A percentile compares a stretch with the other conserved stretches of the same genome.
Conservation (phyloP, 1,139 yeast species). For the Meyerozyma athensensis region DNA sequence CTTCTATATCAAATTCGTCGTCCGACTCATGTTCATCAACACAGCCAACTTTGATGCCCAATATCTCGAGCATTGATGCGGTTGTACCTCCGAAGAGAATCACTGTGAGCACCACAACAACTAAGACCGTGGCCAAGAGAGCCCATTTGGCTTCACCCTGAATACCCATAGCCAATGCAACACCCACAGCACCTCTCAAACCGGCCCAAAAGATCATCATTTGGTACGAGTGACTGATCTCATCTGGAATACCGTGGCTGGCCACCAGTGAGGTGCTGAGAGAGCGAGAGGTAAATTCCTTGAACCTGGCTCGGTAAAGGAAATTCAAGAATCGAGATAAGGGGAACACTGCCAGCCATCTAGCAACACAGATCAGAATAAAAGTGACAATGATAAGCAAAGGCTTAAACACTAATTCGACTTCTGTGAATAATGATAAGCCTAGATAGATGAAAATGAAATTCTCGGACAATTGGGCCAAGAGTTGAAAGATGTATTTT, state of each 20-base stretch:
- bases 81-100: slow-evolving; percentile 98
- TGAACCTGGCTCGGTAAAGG: slow-evolving; percentile 56
- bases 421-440: slow-evolving; percentile 90
- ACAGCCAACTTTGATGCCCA: slow-evolving; percentile 90
- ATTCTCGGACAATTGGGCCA: slow-evolving; percentile 94
- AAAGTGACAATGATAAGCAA: slow-evolving; percentile 85
- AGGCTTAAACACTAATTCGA: slow-evolving; percentile 91
- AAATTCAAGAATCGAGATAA: slow-evolving; percentile 80
- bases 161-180: slow-evolving; percentile 94
- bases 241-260: slow-evolving; percentile 60
- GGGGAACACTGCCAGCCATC: slow-evolving; percentile 98
- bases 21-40: slow-evolving; percentile 77
- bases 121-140: slow-evolving; percentile 86
- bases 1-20: slow-evolving; percentile 93
- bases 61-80: slow-evolving; percentile 93
- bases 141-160: slow-evolving; percentile 93
- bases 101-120: slow-evolving; percentile 93
- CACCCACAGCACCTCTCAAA: slow-evolving; percentile 97
- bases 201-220: slow-evolving; percentile 99
- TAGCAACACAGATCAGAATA: slow-evolving; percentile 84
- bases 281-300: slow-evolving; percentile 28
- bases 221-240: slow-evolving; percentile 91
- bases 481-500: slow-evolving; percentile 85
- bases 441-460: slow-evolving; percentile 96
- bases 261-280: slow-evolving; percentile 38